Evolutionary conservation across 305 asterid species (phyloP), one percentile per base, ranked within the genome.

Genomic region (Solanum hybrid): DNA sequence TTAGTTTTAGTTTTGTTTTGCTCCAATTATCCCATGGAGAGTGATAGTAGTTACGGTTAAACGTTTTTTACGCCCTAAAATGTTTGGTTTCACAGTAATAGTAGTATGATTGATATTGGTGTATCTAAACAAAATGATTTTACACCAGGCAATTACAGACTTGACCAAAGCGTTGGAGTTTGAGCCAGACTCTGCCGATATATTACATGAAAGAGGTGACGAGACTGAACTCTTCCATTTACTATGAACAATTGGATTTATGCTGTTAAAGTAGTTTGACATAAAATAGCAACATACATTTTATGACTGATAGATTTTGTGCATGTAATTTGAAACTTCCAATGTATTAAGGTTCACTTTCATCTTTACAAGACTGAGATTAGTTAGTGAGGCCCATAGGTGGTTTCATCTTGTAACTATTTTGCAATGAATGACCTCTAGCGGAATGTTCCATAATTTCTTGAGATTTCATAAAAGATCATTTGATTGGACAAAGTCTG

Each of bases 121-220:
- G 51, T 31, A 22, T 42, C 36, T 83, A 40, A 69, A 31, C 20
- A 28, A 51, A 51, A 84, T 84, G 75, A 51, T 84, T 51, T 84
- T 64, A 33, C 91, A 89, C 89, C 97, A 98, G 99, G 99, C 99
- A 91, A 96, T 98, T 92, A 92, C 95, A 40, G 99, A 98, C 94
- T 92, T 98, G 96, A 96, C 98, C 34, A 97, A 97, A 94, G 98
- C 99, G 77, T 92, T 98, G 94, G 98, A 97, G 90, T 95, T 95
- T 90, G 99, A 97, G 92, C 95, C 98, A 89, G 92, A 96, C 90
- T 93, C 97, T 6, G 93, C 95, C 26, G 99, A 97, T 90, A 91
- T 98, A 91, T 92, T 97, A 92, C 99, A 98, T 93, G 99, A 98
- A 94, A 95, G 99, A 92, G 99, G 99, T 98, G 93, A 81, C 37